phyloP scores from a whole-genome alignment of 768 basidiomycete genomes.

The Baorangia bicolor region DNA sequence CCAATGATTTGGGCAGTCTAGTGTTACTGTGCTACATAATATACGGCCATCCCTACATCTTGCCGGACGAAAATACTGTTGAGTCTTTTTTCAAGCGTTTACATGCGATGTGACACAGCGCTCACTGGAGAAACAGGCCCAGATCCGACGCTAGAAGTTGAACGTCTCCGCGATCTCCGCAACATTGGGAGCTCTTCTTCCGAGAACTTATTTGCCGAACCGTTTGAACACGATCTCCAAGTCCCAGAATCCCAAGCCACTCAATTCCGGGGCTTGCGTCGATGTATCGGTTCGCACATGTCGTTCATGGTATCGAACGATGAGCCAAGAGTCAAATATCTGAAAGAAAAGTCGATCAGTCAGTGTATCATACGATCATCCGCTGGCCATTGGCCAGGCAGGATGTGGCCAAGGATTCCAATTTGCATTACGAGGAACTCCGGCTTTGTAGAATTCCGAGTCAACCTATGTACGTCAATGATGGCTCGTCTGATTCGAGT shows the following conservation, averaged over 20 bases:
- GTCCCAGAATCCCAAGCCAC: background rate
- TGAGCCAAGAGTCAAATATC: background rate
- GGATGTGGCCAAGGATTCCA: background rate
- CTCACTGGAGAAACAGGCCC: background rate
- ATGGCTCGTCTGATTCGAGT: background rate
- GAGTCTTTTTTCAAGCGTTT: background rate
- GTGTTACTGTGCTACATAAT: background rate
- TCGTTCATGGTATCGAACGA: background rate
- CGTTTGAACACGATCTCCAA: background rate
- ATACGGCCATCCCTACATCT: background rate
- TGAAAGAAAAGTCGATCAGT: background rate
- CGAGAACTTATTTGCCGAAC: background rate
- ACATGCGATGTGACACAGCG: background rate
- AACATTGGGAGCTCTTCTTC: background rate
- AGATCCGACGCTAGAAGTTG: background rate
- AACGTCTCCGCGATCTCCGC: background rate
- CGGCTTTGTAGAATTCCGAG: background rate
- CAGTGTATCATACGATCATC: background rate
- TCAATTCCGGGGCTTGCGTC: background rate
- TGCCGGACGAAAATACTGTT: background rate
- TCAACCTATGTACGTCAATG: conserved; percentile 8
- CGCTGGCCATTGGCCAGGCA: background rate
- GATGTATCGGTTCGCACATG: background rate
- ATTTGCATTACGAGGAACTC: background rate
- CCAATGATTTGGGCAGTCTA: background rate